Evolutionary conservation across 257 asterid genomes (phyloP), one percentile per base, ranked within the genome.

Genomic region (Plectranthus barbatus): DNA sequence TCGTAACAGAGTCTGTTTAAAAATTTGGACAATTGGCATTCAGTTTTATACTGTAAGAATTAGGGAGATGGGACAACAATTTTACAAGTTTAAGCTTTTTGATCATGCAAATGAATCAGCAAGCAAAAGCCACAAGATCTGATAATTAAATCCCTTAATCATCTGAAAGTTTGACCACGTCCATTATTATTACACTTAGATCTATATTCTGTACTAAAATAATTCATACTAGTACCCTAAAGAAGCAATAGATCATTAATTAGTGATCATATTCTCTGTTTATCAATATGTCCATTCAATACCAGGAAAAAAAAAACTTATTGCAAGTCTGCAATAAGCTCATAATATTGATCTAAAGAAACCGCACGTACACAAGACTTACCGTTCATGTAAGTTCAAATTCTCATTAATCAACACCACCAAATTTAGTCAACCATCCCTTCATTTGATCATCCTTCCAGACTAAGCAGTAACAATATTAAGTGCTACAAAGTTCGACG

Each of bases 401-500:
- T 47, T 52, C 24, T 39, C 75, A 63, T 62, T 48, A 10, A 31
- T 36, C 62, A 65, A 47, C 45, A 12, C 61, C 62, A 11, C 42
- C 67, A 51, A 21, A 21, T 68, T 56, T 24, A 62, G 67, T 56
- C 56, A 62, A 74, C 55, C 64, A 47, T 49, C 53, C 41, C 62
- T 19, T 40, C 60, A 29, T 57, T 65, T 51, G 56, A 57, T 19
- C 29, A 51, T 13, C 58, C 3, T 34, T 48, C 33, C 50, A 46
- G 31, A 71, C 26, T 13, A 46, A 14, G n/a, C 44, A n/a, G 12
- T 33, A 18, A 56, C 36, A 11, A 17, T 9, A 15, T 8, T 10
- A 11, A 37, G 18, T 19, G 5, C 33, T 18, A 56, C 2, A 23
- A 48, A 26, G n/a, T 47, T 37, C 6, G 48, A 45, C 41, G 55